Percentiles rank a stretch among this genome's conserved stretches.
phyloP scores from a whole-genome alignment of 1,284 basidiomycete species.

The Papiliotrema terrestris region DNA sequence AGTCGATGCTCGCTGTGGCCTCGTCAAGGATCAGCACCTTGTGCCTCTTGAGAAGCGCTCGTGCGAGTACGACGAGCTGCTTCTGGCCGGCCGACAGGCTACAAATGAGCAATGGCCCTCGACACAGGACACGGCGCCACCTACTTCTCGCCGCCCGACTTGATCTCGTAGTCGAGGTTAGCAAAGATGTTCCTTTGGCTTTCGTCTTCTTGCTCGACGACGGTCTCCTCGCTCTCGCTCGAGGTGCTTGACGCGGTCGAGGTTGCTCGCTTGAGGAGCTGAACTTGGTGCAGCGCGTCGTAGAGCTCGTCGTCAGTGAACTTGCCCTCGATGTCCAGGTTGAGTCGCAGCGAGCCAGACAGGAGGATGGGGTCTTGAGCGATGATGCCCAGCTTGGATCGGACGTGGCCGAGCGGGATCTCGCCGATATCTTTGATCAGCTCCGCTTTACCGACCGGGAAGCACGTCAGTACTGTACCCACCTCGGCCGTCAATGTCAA shows the following conservation, averaged over 20 bases:
- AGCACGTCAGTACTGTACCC: not conserved
- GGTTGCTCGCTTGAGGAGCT: conserved; percentile 21
- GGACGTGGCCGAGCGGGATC: conserved; percentile 25
- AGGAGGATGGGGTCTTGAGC: conserved; percentile 45
- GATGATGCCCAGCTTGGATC: conserved; percentile 34
- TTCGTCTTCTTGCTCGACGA: not conserved
- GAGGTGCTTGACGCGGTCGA: not conserved
- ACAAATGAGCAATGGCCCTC: not conserved
- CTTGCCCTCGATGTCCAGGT: conserved; percentile 37
- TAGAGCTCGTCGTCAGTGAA: conserved; percentile 32
- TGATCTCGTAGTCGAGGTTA: conserved; percentile 36
- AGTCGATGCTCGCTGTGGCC: conserved; percentile 50
- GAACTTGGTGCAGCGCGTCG: conserved; percentile 38
- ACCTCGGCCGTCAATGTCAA: conserved; percentile 33
- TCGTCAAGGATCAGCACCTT: conserved; percentile 55
- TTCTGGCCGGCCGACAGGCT: conserved; percentile 60
- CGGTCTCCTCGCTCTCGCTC: not conserved
- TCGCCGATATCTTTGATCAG: conserved; percentile 20
- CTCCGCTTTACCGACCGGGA: no score
- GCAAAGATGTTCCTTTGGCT: conserved; percentile 21
- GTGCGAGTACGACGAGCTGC: conserved; percentile 54
- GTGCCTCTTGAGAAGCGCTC: conserved; percentile 51
- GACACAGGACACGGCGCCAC: not conserved
- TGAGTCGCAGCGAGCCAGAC: conserved; percentile 46
- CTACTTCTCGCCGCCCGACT: conserved; percentile 35